Evolutionary conservation across 805 yeast species (phyloP).

Genomic region (Candida boleticola): DNA sequence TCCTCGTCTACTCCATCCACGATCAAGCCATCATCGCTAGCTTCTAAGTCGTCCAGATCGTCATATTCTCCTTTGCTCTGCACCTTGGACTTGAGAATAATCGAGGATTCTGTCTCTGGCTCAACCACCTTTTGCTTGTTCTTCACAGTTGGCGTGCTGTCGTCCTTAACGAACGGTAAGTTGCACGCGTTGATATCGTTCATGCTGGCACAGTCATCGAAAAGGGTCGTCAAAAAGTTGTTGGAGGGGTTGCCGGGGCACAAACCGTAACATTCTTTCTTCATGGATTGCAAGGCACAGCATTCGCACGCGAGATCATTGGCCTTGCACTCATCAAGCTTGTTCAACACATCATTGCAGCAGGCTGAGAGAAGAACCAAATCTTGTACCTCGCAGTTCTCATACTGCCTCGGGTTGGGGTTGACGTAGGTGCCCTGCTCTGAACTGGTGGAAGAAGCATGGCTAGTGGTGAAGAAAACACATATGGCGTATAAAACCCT

Average conservation of each 20-base stretch:
- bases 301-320: conserved; percentile 57
- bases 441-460: neutral
- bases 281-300: conserved; percentile 52
- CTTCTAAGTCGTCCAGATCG: no score
- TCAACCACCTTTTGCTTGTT: conserved; percentile 19
- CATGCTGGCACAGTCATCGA: conserved; percentile 44
- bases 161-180: conserved; percentile 47
- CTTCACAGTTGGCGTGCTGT: conserved; percentile 24
- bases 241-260: conserved; percentile 50
- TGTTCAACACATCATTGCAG: conserved; percentile 45
- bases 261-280: conserved; percentile 43
- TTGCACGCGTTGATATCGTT: conserved; percentile 51
- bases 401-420: conserved; percentile 43
- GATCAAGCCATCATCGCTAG: neutral
- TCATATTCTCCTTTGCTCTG: conserved; percentile 3
- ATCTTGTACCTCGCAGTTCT: conserved; percentile 44
- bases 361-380: conserved; percentile 41
- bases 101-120: neutral
- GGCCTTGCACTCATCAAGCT: conserved; percentile 49
- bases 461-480: neutral
- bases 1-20: neutral
- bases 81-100: conserved; percentile 2
- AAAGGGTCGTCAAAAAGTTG: conserved; percentile 44
- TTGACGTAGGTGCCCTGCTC: conserved; percentile 45
- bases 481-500: neutral